A percentile compares a stretch with the other conserved stretches of the same genome.
These are phyloP conservation scores for Omphalotus olearius DNA, from an alignment of 1,284 basidiomycete species.

Conservation along the genomic window DNA sequence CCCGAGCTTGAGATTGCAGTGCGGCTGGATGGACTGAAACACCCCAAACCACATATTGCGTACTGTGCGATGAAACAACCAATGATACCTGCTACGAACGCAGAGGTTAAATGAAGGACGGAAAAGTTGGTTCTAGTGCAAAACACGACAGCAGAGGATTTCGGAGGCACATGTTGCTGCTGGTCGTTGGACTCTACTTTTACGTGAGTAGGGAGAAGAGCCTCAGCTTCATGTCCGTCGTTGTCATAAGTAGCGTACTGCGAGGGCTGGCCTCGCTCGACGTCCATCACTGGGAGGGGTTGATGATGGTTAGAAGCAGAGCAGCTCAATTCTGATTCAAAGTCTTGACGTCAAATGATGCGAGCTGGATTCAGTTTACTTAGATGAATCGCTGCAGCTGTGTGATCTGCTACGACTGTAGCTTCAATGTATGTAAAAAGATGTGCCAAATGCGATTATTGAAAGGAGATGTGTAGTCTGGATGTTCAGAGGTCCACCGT, in stretches of 20 bases:
- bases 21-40: slow-evolving; percentile 21
- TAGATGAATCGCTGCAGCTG: no score
- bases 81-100: slow-evolving; percentile 43
- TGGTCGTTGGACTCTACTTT: slow-evolving; percentile 17
- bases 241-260: slow-evolving; percentile 8
- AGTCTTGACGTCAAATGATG: no score
- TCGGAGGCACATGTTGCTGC: slow-evolving; percentile 15
- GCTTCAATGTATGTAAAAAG: no score
- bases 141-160: slow-evolving; percentile 9
- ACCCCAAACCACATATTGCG: slow-evolving; percentile 31
- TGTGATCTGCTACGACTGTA: no score
- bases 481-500: no score
- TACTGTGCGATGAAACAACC: slow-evolving; percentile 39
- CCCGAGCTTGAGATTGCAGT: neutral
- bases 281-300: slow-evolving; percentile 2
- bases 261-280: slow-evolving; percentile 8
- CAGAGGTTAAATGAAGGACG: slow-evolving; percentile 31
- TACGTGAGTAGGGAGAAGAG: slow-evolving; percentile 29
- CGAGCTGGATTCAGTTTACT: no score
- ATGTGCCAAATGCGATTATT: no score
- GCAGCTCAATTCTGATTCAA: no score
- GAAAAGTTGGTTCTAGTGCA: slow-evolving; percentile 27
- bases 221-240: slow-evolving; percentile 29
- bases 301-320: neutral
- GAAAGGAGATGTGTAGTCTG: no score